Evolutionary conservation across 345 rosid genomes (phyloP), one percentile per base, ranked within the genome.

Genomic region (Camelina hispida): DNA sequence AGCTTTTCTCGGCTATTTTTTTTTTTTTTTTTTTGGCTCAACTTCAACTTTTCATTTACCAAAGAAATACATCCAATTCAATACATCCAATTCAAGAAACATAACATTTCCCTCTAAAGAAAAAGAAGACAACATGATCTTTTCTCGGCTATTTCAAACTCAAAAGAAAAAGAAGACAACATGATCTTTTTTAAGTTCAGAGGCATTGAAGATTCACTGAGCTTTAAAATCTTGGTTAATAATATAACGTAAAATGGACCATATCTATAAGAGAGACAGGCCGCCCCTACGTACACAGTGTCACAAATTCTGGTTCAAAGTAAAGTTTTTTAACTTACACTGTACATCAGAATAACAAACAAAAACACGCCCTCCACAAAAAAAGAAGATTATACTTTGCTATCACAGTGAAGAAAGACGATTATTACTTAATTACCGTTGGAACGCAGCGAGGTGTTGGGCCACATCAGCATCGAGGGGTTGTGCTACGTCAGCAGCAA

Each of bases 401-500:
- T 48, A 67, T 66, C 48, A 55, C 66, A 57, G 37, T 1, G 61
- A 38, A 48, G 61, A 58, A 66, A n/a, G 56, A 44, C 53, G 23
- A 69, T 54, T 20, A 61, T 34, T 22, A 40, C 60, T 22, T 30
- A 28, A 76, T 69, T 22, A 23, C 54, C 38, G 76, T 63, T 46
- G 80, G 53, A 77, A 64, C 28, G 48, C 76, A 38, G 76, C 72
- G 17, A 71, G 35, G n/a, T 55, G 85, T 38, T 80, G 76, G 7
- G 62, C 83, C 51, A 65, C 61, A 7, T 64, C 76, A 64, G 61
- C 67, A 57, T 13, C 76, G 42, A 34, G 60, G 3, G 69, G 87
- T 38, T 78, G 77, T 34, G 66, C 84, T 48, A 62, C 81, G 9
- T 83, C 87, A 14, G 44, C 68, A 10, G 71, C 93, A 30, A 48